Conservation (phyloP, 768 basidiomycete species). For the Hemileccinum rubropunctum region DNA sequence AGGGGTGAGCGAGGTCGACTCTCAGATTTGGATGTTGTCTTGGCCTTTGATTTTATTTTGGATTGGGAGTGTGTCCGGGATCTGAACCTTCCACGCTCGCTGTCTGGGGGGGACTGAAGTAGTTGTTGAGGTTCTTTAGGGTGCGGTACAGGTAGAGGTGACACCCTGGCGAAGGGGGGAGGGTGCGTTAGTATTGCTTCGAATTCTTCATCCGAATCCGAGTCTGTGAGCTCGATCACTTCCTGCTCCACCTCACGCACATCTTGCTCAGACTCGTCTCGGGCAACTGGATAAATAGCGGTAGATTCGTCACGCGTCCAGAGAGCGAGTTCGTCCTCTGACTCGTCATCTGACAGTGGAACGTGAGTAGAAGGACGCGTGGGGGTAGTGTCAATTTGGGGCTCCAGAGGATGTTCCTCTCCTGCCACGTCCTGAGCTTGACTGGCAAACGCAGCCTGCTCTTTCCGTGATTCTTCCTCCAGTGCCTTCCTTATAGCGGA, state of each 20-base stretch:
- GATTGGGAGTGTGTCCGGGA: slow-evolving; percentile 7
- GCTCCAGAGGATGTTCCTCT: slow-evolving; percentile 1
- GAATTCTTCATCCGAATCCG: slow-evolving; percentile 31
- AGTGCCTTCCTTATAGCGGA: slow-evolving; percentile 15
- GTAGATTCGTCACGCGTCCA: slow-evolving; percentile 45
- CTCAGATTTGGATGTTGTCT: slow-evolving; percentile 2
- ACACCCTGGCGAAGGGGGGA: slow-evolving; percentile 9
- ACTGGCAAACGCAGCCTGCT: slow-evolving; percentile 5
- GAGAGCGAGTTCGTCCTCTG: slow-evolving; percentile 48
- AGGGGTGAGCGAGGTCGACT: slow-evolving; percentile 2
- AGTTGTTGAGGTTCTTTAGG: slow-evolving; percentile 5
- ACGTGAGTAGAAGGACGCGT: slow-evolving; percentile 8
- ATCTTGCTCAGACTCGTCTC: slow-evolving; percentile 17
- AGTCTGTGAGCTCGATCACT: slow-evolving; percentile 24
- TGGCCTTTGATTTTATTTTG: neutral
- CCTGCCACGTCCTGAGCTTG: slow-evolving; percentile 4
- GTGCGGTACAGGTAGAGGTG: slow-evolving; percentile 4
- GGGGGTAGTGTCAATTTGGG: slow-evolving; percentile 16
- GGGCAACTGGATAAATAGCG: slow-evolving; percentile 31
- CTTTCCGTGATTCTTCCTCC: slow-evolving; percentile 8
- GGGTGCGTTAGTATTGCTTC: slow-evolving; percentile 25
- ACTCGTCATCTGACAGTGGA: slow-evolving; percentile 27
- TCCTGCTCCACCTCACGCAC: slow-evolving; percentile 15
- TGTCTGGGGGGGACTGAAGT: slow-evolving; percentile 15
- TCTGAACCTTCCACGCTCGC: slow-evolving; percentile 12